Percentiles rank a stretch among this genome's conserved stretches.
Conservation (phyloP, 768 basidiomycete species). For the Sistotremastrum suecicum region DNA sequence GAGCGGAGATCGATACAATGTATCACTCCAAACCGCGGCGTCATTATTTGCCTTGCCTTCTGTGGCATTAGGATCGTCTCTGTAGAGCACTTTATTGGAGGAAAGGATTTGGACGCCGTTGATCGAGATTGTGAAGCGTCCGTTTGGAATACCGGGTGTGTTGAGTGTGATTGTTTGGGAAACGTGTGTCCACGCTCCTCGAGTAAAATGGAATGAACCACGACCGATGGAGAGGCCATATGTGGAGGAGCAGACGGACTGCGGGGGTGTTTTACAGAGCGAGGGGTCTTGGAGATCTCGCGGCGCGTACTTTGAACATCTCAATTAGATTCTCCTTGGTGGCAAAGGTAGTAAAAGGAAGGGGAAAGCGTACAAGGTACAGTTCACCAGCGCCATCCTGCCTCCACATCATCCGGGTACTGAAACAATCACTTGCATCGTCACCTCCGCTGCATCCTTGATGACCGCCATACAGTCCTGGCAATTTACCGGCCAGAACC, state of each 20-base stretch:
- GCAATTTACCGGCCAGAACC: slow-evolving; percentile 74
- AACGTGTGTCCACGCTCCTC: slow-evolving; percentile 59
- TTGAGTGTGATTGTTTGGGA: slow-evolving; percentile 60
- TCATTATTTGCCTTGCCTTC: too few relatives aligned
- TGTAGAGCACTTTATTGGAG: slow-evolving; percentile 47
- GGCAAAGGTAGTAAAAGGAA: neutral
- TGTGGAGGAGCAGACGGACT: slow-evolving; percentile 44
- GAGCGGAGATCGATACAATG: too few relatives aligned
- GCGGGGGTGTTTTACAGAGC: slow-evolving; percentile 40
- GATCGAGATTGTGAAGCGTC: slow-evolving; percentile 49
- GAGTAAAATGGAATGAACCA: slow-evolving; percentile 47
- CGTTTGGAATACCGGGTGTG: slow-evolving; percentile 58
- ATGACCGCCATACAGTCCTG: slow-evolving; percentile 65
- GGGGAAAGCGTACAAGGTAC: slow-evolving; percentile 40
- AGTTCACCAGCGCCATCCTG: slow-evolving; percentile 54
- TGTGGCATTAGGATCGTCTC: slow-evolving; percentile 20
- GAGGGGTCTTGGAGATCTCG: slow-evolving; percentile 49
- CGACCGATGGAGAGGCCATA: slow-evolving; percentile 71
- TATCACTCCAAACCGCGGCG: too few relatives aligned
- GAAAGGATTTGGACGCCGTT: slow-evolving; percentile 40
- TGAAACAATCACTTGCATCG: slow-evolving; percentile 63
- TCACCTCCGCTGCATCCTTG: slow-evolving; percentile 58
- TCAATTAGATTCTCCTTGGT: neutral
- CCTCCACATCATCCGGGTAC: slow-evolving; percentile 79
- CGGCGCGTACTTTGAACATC: slow-evolving; percentile 46